Percentiles rank a stretch among this genome's conserved stretches.
phyloP scores from a whole-genome alignment of 345 rosid genomes.

The Salix koriyanagi region DNA sequence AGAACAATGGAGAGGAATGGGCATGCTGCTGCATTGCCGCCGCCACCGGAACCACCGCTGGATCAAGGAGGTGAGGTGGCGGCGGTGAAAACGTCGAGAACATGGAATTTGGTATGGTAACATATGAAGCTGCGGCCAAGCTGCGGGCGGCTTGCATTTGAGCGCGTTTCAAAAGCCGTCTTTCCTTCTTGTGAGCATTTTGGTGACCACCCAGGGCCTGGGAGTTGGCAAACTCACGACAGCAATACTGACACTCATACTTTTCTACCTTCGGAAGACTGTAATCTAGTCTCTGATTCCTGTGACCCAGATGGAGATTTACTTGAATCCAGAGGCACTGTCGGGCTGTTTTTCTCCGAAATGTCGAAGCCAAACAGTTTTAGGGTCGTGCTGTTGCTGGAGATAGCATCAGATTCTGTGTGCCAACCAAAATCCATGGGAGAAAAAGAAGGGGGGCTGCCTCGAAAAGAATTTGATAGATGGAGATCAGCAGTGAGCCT shows the following conservation, averaged over 20 bases:
- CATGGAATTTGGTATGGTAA: constrained; percentile 8
- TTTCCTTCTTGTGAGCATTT: constrained; percentile 29
- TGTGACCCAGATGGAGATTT: constrained; percentile 21
- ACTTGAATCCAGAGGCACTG: neutral
- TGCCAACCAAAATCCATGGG: constrained; percentile 34
- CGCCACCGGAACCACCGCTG: neutral
- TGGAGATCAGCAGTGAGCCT: neutral
- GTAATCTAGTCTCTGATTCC: constrained; percentile 12
- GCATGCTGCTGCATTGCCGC: neutral
- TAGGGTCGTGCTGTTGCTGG: constrained; percentile 30
- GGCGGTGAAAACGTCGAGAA: constrained; percentile 7
- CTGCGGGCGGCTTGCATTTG: constrained; percentile 22
- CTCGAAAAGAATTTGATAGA: neutral
- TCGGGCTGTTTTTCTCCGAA: constrained; percentile 26
- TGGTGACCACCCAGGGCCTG: constrained; percentile 30
- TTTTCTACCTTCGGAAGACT: constrained; percentile 11
- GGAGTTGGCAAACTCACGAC: constrained; percentile 22
- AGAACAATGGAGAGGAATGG: constrained; percentile 4
- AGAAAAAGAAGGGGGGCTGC: neutral
- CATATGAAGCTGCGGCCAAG: constrained; percentile 10
- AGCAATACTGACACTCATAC: constrained; percentile 29
- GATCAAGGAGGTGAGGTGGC: constrained; percentile 2
- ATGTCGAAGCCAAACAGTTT: constrained; percentile 69
- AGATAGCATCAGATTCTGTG: constrained; percentile 15
- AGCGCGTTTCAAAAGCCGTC: constrained; percentile 26